Percentiles rank a stretch among this genome's conserved stretches.
phyloP scores from a whole-genome alignment of 768 basidiomycete species.

The Xerocomellus chrysenteron region DNA sequence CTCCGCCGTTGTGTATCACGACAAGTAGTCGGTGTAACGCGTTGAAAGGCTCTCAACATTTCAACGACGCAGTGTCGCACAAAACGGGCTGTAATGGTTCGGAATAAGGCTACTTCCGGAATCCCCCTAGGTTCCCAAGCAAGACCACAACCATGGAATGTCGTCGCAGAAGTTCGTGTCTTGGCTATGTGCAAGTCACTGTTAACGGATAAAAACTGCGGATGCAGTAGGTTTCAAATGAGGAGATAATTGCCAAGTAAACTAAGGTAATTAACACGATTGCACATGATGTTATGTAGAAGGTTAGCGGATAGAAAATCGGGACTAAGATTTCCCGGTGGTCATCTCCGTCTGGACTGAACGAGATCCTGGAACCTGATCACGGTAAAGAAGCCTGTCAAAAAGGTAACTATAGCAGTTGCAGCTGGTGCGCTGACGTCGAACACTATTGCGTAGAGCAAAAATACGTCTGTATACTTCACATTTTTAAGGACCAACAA shows the following conservation, averaged over 20 bases:
- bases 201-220: background rate
- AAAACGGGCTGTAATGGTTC: background rate
- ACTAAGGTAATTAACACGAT: background rate
- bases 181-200: background rate
- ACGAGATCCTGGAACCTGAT: conserved; percentile 3
- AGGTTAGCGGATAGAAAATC: background rate
- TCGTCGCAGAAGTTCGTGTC: background rate
- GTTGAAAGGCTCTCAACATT: conserved; percentile 22
- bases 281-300: background rate
- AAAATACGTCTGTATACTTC: conserved; percentile 1
- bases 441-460: background rate
- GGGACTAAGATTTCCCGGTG: conserved; percentile 10
- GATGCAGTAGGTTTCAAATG: no score
- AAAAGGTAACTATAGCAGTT: background rate
- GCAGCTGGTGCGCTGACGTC: background rate
- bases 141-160: background rate
- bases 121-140: background rate
- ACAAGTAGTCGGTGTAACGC: background rate
- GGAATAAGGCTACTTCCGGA: background rate
- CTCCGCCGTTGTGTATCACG: conserved; percentile 19
- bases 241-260: background rate
- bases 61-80: background rate
- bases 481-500: conserved; percentile 19
- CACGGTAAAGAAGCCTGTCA: background rate
- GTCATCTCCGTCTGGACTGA: conserved; percentile 17